Conservation (phyloP, 1,284 basidiomycete genomes). For the Cryptococcus neoformans region DNA sequence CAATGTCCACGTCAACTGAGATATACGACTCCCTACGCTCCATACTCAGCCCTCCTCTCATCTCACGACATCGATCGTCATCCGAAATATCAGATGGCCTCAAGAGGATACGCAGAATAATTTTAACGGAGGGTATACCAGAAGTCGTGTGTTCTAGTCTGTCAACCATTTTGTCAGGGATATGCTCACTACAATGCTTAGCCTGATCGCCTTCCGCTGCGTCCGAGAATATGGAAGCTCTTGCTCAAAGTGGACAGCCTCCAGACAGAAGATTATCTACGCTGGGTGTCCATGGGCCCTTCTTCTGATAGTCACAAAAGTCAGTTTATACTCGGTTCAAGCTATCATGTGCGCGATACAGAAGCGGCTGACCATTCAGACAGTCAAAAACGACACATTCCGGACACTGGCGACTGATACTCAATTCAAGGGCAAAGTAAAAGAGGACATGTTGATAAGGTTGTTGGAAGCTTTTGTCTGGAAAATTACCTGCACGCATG, state of each 20-base stretch:
- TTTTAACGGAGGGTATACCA: constrained; percentile 84
- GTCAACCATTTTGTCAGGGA: not conserved
- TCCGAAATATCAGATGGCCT: constrained; percentile 72
- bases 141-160: constrained; percentile 29
- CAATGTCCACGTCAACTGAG: constrained; percentile 4
- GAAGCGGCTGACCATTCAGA: not conserved
- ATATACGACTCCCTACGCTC: constrained; percentile 29
- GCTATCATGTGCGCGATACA: not conserved
- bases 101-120: constrained; percentile 71
- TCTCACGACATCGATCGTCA: constrained; percentile 58
- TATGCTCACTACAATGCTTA: constrained; percentile 1
- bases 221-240: constrained; percentile 77
- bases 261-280: constrained; percentile 69
- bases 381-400: constrained; percentile 56
- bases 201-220: constrained; percentile 28
- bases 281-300: constrained; percentile 77
- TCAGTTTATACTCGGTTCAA: constrained; percentile 47
- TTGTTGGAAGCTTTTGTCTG: constrained; percentile 96
- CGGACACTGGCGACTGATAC: constrained; percentile 93
- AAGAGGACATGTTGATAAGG: constrained; percentile 94
- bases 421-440: constrained; percentile 90
- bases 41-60: constrained; percentile 41
- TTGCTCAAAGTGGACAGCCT: constrained; percentile 75
- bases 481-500: constrained; percentile 65
- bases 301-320: constrained; percentile 87